Conservation (phyloP, 2,329 filamentous ascomycete genomes). For the Metarhizium sp. region DNA sequence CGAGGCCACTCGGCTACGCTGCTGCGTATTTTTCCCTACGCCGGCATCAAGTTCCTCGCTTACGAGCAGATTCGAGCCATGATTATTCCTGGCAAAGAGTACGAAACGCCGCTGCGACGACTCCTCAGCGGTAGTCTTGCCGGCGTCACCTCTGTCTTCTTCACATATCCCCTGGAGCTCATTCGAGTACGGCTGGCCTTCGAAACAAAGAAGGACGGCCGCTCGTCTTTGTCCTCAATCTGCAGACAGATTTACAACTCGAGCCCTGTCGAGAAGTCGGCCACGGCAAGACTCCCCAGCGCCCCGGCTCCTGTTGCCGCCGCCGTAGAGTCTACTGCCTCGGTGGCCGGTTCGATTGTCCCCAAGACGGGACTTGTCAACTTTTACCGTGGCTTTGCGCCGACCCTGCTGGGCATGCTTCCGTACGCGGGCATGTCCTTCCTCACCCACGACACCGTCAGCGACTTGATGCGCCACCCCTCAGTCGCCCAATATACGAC, state of each 20-base stretch:
- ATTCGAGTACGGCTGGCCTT: constrained; percentile 89
- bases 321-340: constrained; percentile 31
- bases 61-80: constrained; percentile 89
- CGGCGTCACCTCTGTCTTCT: constrained; percentile 86
- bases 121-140: constrained; percentile 65
- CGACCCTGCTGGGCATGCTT: constrained; percentile 88
- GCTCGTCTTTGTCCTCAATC: constrained; percentile 64
- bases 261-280: constrained; percentile 34
- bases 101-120: constrained; percentile 74
- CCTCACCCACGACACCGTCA: constrained; percentile 83
- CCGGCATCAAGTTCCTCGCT: constrained; percentile 93
- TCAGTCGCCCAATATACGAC: constrained; percentile 64
- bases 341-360: constrained; percentile 33
- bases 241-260: constrained; percentile 84
- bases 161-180: constrained; percentile 91
- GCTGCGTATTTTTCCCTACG: constrained; percentile 92
- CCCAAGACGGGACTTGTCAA: constrained; percentile 68
- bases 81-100: constrained; percentile 59
- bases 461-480: constrained; percentile 70
- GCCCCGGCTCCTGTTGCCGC: constrained; percentile 21
- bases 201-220: constrained; percentile 70
- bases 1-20: constrained; percentile 92
- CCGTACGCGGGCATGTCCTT: constrained; percentile 96
- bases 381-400: constrained; percentile 90
- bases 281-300: constrained; percentile 19